Percentiles rank a stretch among this genome's conserved stretches.
phyloP scores from a whole-genome alignment of 2,329 filamentous ascomycete genomes.

The Lachnellula willkommii region DNA sequence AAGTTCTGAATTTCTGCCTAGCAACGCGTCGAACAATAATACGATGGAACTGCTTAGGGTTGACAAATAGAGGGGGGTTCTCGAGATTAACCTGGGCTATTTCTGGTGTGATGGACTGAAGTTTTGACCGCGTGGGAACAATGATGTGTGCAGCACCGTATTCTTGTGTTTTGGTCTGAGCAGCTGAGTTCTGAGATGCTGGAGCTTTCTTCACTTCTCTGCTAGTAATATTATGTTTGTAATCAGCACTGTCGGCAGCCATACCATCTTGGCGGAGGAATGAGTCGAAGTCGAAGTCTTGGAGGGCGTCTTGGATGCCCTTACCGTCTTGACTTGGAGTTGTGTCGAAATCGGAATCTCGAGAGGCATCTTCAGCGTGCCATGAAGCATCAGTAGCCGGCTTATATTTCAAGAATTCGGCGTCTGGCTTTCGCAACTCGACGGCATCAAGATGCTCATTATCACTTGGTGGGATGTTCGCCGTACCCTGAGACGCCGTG shows the following conservation, averaged over 20 bases:
- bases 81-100: not conserved
- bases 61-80: conserved; percentile 4
- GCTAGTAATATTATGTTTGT: not conserved
- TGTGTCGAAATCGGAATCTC: not conserved
- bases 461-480: not conserved
- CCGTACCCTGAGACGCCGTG: not conserved
- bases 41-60: conserved; percentile 11
- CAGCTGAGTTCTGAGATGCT: not conserved
- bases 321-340: too few species aligned
- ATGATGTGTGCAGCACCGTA: not conserved
- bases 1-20: not conserved
- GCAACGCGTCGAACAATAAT: conserved; percentile 9
- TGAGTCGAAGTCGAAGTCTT: conserved; percentile 61
- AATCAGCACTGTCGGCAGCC: not conserved
- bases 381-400: too few species aligned
- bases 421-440: too few species aligned
- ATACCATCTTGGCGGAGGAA: conserved; percentile 49
- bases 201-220: not conserved
- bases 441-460: too few species aligned
- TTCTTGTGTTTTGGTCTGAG: not conserved
- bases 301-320: conserved; percentile 44
- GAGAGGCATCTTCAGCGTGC: too few species aligned
- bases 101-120: not conserved
- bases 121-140: not conserved
- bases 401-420: too few species aligned